A percentile compares a stretch with the other conserved stretches of the same genome.
Evolutionary conservation across 2,329 filamentous ascomycete genomes (phyloP).

Genomic region (Blumeria hordei): DNA sequence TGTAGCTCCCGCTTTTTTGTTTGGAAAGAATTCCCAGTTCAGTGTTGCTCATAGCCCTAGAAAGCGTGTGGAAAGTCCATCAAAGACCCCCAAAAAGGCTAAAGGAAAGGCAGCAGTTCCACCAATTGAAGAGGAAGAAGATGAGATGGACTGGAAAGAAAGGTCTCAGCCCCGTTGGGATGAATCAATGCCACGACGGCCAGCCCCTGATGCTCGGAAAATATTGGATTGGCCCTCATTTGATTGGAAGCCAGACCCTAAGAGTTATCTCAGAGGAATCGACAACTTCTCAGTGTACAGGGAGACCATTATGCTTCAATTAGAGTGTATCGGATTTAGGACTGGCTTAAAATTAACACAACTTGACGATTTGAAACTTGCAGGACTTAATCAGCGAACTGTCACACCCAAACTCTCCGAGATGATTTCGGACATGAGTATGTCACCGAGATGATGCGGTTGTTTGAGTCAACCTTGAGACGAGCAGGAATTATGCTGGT

Average conservation of each 20-base stretch:
- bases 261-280: not conserved
- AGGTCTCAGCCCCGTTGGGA: not conserved
- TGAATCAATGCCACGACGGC: not conserved
- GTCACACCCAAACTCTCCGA: not conserved
- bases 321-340: not conserved
- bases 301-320: not conserved
- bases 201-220: not conserved
- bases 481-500: not conserved
- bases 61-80: not conserved
- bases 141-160: not conserved
- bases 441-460: not conserved
- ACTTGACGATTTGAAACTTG: not conserved
- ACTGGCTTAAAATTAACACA: not conserved
- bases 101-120: not conserved
- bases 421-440: not conserved
- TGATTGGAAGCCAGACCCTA: not conserved
- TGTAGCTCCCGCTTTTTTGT: not conserved
- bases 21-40: not conserved
- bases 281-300: not conserved
- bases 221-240: not conserved
- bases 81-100: not conserved
- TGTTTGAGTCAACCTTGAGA: not conserved
- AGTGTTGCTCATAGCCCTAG: not conserved
- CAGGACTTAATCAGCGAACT: not conserved
- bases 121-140: not conserved